Evolutionary conservation across 345 rosid species (phyloP), one percentile per base, ranked within the genome.

Genomic region (Aquilaria yunnanensis): DNA sequence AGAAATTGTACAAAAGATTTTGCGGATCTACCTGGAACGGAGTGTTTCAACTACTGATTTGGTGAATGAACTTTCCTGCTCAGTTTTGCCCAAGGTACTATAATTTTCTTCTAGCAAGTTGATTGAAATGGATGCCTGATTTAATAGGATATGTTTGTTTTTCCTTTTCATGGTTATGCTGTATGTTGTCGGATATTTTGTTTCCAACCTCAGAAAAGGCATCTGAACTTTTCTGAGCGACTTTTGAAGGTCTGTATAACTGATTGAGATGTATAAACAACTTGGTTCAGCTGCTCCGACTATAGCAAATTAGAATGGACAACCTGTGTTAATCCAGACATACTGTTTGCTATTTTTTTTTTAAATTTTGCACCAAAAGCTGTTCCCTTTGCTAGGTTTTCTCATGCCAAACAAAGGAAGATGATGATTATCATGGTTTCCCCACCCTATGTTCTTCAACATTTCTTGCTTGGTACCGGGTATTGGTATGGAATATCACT

Each of bases 1-100:
- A 72, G 92, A 87, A 65, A 65, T 74, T 63, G 74, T 90, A 32
- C 96, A 81, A 59, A 85, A 72, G 78, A 78, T 87, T 55, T 62
- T 90, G 78, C 81, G 70, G 59, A 83, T 81, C 61, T 87, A 79
- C 79, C 70, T 90, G 79, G 89, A 81, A 75, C 67, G 81, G 61
- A 77, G 78, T 67, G 83, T 78, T 52, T 81, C 86, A 60, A 80
- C 87, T 61, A 71, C 78, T 45, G 81, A 84, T 69, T 75, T 84
- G 78, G 74, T 90, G 10, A 69, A 82, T 72, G 89, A 90, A 54
- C 82, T 90, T 70, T 84, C 96, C 41, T 83, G 88, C 78, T 74
- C 75, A 49, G 60, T 81, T 67, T 84, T 90, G 69, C 90, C 92
- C 0, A 80, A 82, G 96, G 97, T 87, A 65, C 61, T 16, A 52